phyloP scores from a whole-genome alignment of 495 filamentous ascomycete species.

The Cryomyces antarcticus region DNA sequence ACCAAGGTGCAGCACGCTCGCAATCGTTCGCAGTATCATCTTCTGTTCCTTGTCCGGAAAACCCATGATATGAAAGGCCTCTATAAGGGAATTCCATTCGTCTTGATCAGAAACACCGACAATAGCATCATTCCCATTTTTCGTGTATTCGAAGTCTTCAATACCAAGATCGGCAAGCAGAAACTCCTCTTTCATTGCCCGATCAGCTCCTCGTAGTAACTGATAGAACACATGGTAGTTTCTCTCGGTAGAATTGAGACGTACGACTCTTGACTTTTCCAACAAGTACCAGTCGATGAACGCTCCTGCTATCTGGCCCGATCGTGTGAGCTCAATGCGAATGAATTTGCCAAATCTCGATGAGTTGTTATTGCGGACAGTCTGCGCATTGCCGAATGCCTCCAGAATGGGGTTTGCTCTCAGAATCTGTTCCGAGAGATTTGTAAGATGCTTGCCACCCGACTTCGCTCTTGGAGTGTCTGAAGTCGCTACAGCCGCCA shows the following conservation, averaged over 20 bases:
- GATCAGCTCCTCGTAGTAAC: constrained; percentile 64
- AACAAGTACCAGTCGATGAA: constrained; percentile 98
- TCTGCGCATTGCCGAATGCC: constrained; percentile 96
- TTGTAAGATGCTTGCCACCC: constrained; percentile 46
- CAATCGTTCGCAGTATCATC: constrained; percentile 68
- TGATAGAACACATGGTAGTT: constrained; percentile 99
- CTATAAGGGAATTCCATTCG: constrained; percentile 76
- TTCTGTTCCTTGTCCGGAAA: constrained; percentile 74
- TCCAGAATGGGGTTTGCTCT: constrained; percentile 95
- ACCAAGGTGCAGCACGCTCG: constrained; percentile 81
- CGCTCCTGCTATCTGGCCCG: constrained; percentile 83
- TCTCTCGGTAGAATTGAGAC: constrained; percentile 63
- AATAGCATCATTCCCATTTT: constrained; percentile 76
- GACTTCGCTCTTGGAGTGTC: constrained; percentile 46
- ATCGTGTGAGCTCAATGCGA: constrained; percentile 79
- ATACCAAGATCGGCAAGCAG: constrained; percentile 50
- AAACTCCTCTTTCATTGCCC: constrained; percentile 49
- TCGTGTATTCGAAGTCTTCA: constrained; percentile 80
- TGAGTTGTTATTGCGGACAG: constrained; percentile 94
- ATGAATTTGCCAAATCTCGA: constrained; percentile 99
- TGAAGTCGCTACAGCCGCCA: constrained; percentile 79
- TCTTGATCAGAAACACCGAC: constrained; percentile 75
- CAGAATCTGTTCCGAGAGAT: constrained; percentile 91
- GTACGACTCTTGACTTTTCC: constrained; percentile 90
- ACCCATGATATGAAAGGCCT: constrained; percentile 88